A percentile compares a stretch with the other conserved stretches of the same genome.
phyloP scores from a whole-genome alignment of 441 rosid genomes.

The Pelargonium cotyledonis region DNA sequence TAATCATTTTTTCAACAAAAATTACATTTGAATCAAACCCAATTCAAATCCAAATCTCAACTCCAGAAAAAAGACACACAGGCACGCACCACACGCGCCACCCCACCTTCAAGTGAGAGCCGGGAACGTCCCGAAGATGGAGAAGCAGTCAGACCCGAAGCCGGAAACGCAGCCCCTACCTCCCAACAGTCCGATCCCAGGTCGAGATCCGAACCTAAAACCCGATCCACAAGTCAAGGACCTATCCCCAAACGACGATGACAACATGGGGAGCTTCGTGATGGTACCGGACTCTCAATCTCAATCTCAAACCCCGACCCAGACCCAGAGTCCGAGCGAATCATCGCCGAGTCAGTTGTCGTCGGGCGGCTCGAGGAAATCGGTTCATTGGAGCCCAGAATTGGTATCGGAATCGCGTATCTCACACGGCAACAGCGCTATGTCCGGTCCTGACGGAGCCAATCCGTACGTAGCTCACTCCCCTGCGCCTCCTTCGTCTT shows the following conservation, averaged over 20 bases:
- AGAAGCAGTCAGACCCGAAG: conserved; percentile 30
- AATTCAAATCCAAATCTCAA: too few relatives aligned
- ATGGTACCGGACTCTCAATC: conserved; percentile 28
- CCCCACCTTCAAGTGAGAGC: not conserved
- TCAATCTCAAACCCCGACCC: not conserved
- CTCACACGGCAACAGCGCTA: conserved; percentile 9
- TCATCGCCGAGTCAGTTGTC: conserved; percentile 23
- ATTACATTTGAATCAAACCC: too few relatives aligned
- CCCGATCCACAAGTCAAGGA: conserved; percentile 20
- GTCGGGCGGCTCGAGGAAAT: conserved; percentile 44
- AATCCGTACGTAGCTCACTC: conserved; percentile 44
- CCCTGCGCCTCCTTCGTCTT: conserved; percentile 32
- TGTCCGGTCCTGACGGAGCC: conserved; percentile 30
- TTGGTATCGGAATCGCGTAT: conserved; percentile 51
- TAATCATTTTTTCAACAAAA: too few relatives aligned
- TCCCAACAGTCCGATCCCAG: not conserved
- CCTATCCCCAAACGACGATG: conserved; percentile 24
- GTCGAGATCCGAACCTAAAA: conserved; percentile 21
- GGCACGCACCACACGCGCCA: conserved; percentile 3
- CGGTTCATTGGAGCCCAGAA: conserved; percentile 81
- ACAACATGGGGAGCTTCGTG: conserved; percentile 10
- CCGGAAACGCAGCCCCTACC: conserved; percentile 7
- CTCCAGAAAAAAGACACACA: too few relatives aligned
- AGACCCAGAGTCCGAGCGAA: conserved; percentile 5
- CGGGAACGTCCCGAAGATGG: conserved; percentile 7